These are phyloP conservation scores for Epichloe brachyelytri DNA, from an alignment of 2,329 filamentous ascomycete species.

Conservation along the genomic window DNA sequence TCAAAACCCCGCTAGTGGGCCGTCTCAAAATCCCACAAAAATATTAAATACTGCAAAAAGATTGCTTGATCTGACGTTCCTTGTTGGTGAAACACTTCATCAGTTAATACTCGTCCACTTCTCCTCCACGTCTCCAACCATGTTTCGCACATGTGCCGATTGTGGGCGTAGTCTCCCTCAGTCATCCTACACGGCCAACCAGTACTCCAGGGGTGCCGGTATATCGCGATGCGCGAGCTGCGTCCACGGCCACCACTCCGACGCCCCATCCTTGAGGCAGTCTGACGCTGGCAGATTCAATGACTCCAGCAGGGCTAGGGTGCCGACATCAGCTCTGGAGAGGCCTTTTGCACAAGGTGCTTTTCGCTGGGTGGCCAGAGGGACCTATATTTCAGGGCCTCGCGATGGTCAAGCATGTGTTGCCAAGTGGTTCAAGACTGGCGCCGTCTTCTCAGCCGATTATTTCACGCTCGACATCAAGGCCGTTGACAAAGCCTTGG, in stretches of 20 bases:
- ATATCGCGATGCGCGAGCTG: conserved; percentile 4
- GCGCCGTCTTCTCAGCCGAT: conserved; percentile 18
- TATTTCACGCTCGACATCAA: conserved; percentile 26
- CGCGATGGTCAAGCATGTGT: conserved; percentile 22
- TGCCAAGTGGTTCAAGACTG: conserved; percentile 26
- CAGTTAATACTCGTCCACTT: no score
- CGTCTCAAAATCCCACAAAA: no score
- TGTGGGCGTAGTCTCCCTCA: neutral
- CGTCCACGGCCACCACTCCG: conserved; percentile 6
- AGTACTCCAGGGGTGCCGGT: conserved; percentile 5
- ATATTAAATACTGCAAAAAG: no score
- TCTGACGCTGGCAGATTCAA: conserved; percentile 9
- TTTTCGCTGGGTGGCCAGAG: conserved; percentile 11
- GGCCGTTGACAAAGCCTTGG: conserved; percentile 20
- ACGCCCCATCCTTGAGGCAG: neutral
- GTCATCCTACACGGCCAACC: conserved; percentile 1
- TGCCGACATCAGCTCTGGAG: neutral
- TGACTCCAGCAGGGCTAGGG: neutral
- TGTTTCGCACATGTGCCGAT: neutral
- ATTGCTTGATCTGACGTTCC: no score
- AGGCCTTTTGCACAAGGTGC: conserved; percentile 7
- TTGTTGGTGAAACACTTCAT: no score
- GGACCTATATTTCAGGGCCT: conserved; percentile 16
- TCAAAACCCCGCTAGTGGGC: no score
- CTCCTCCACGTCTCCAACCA: neutral